Evolutionary conservation across 2,329 filamentous ascomycete genomes (phyloP).

Genomic region (Monilinia laxa): DNA sequence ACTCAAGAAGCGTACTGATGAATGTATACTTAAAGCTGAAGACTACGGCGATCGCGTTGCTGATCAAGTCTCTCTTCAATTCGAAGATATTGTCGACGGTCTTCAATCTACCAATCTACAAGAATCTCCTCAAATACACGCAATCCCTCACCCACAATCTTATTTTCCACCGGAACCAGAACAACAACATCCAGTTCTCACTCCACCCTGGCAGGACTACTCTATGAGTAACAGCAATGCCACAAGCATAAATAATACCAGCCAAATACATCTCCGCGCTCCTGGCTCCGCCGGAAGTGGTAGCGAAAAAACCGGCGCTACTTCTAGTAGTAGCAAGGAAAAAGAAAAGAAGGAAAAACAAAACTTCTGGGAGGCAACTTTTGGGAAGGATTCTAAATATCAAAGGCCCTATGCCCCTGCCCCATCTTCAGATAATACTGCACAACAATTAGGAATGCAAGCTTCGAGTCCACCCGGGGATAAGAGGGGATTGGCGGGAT

Average conservation of each 20-base stretch:
- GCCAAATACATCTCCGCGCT: slow-evolving; percentile 9
- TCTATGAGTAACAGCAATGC: slow-evolving; percentile 14
- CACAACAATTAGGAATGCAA: slow-evolving; percentile 19
- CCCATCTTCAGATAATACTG: slow-evolving; percentile 18
- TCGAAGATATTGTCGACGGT: slow-evolving; percentile 37
- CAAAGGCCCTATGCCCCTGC: slow-evolving; percentile 28
- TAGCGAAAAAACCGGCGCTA: slow-evolving; percentile 23
- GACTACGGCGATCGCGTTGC: slow-evolving; percentile 28
- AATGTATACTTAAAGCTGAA: slow-evolving; percentile 39
- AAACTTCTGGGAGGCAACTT: slow-evolving; percentile 40
- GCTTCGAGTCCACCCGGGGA: slow-evolving; percentile 32
- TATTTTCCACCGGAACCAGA: slow-evolving; percentile 13
- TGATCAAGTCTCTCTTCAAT: slow-evolving; percentile 34
- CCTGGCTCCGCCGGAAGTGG: slow-evolving; percentile 34
- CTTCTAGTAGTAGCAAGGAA: slow-evolving; percentile 7
- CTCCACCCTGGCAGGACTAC: slow-evolving; percentile 28
- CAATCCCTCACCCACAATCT: background rate
- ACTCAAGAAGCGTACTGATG: slow-evolving; percentile 39
- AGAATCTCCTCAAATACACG: slow-evolving; percentile 1
- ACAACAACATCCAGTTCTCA: slow-evolving; percentile 23
- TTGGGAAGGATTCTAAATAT: slow-evolving; percentile 37
- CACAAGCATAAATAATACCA: slow-evolving; percentile 4
- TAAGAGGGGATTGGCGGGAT: slow-evolving; percentile 10
- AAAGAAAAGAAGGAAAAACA: slow-evolving; percentile 36
- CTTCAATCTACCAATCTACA: slow-evolving; percentile 28